Evolutionary conservation across 2,329 filamentous ascomycete genomes (phyloP).

Genomic region (Fusarium camptoceras): DNA sequence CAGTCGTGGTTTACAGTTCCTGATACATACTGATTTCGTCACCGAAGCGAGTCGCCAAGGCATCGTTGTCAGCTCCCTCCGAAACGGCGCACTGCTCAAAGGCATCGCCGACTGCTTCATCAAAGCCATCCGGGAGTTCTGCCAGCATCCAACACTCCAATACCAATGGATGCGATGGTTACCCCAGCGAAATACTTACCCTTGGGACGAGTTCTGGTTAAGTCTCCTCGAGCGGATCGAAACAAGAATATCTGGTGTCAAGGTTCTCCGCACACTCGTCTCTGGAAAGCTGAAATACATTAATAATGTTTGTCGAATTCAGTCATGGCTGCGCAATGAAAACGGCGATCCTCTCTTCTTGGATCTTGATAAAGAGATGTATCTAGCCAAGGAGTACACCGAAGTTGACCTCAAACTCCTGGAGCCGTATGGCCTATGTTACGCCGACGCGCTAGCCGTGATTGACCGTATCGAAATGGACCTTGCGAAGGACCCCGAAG

Average conservation of each 20-base stretch:
- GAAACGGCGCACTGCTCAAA: conserved; percentile 54
- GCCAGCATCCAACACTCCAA: conserved; percentile 51
- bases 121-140: conserved; percentile 54
- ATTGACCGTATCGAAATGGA: conserved; percentile 25
- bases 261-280: conserved; percentile 19
- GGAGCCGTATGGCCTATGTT: conserved; percentile 18
- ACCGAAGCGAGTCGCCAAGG: conserved; percentile 59
- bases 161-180: conserved; percentile 61
- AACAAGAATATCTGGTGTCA: conserved; percentile 13
- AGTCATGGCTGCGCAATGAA: conserved; percentile 19
- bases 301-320: conserved; percentile 8
- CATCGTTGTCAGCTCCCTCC: conserved; percentile 51
- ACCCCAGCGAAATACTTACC: conserved; percentile 45
- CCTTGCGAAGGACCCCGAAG: background rate
- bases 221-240: conserved; percentile 44
- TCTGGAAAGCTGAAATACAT: conserved; percentile 17
- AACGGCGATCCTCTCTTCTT: conserved; percentile 32
- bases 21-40: conserved; percentile 64
- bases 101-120: conserved; percentile 55
- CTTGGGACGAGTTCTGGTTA: conserved; percentile 47
- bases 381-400: conserved; percentile 35
- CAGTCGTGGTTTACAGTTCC: conserved; percentile 49
- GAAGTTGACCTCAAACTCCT: conserved; percentile 5
- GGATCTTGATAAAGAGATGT: conserved; percentile 26
- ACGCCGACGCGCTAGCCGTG: background rate